phyloP scores from a whole-genome alignment of 345 rosid species.

The Lumnitzera littorea region DNA sequence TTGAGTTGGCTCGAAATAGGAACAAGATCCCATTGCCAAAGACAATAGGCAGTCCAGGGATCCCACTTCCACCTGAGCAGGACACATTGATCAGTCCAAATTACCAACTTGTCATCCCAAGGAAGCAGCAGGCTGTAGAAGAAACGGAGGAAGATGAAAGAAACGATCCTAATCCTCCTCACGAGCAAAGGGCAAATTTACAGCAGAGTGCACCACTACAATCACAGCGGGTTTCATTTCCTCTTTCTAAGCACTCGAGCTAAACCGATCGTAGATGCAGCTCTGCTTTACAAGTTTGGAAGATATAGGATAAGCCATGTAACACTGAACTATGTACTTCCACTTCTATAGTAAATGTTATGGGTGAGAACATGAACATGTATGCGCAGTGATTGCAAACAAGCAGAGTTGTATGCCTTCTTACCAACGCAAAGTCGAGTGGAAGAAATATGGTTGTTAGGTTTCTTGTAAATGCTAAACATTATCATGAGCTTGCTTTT shows the following conservation, averaged over 20 bases:
- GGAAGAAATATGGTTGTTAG: too few species aligned
- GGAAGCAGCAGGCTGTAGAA: slow-evolving; percentile 53
- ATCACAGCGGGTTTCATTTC: slow-evolving; percentile 63
- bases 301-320: too few species aligned
- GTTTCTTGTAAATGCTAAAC: too few species aligned
- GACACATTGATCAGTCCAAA: slow-evolving; percentile 75
- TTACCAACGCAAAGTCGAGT: too few species aligned
- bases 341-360: too few species aligned
- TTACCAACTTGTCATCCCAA: slow-evolving; percentile 67
- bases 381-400: too few species aligned
- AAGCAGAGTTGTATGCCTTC: too few species aligned
- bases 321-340: too few species aligned
- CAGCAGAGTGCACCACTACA: slow-evolving; percentile 25
- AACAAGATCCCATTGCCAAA: slow-evolving; percentile 85
- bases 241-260: slow-evolving; percentile 46
- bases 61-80: slow-evolving; percentile 82
- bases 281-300: too few species aligned
- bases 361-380: too few species aligned
- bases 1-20: slow-evolving; percentile 73
- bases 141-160: slow-evolving; percentile 81
- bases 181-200: slow-evolving; percentile 37
- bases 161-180: slow-evolving; percentile 44
- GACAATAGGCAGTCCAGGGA: slow-evolving; percentile 54
- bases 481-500: too few species aligned
- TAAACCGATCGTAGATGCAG: slow-evolving; percentile 11